Percentiles rank a stretch among this genome's conserved stretches.
Evolutionary conservation across 116 monocot species (phyloP).

Genomic region (Dioscorea cayenensis): DNA sequence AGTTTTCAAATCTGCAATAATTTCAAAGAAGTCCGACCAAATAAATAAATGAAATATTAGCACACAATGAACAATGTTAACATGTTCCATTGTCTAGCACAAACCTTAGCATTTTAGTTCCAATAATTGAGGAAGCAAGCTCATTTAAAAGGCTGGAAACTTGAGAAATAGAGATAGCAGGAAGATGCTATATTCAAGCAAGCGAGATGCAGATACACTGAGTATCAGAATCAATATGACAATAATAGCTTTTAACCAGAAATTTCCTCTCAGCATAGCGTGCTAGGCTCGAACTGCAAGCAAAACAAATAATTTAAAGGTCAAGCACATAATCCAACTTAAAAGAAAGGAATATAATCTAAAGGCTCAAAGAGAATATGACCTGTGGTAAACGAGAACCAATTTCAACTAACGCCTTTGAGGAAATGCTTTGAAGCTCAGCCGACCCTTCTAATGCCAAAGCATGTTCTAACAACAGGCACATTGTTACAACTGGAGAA

Average conservation of each 20-base stretch:
- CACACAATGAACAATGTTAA: background rate
- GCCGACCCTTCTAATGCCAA: slow-evolving; percentile 81
- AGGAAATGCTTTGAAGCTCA: slow-evolving; percentile 78
- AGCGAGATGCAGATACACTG: slow-evolving; percentile 77
- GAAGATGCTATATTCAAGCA: slow-evolving; percentile 74
- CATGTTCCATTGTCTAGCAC: background rate
- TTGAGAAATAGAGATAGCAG: slow-evolving; percentile 38
- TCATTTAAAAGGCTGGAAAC: slow-evolving; percentile 53
- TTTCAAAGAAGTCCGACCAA: background rate
- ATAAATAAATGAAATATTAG: background rate
- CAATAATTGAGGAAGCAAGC: slow-evolving; percentile 28
- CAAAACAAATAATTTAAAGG: slow-evolving; percentile 5
- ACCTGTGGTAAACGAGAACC: slow-evolving; percentile 72
- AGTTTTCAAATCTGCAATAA: slow-evolving; percentile 72
- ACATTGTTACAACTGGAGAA: slow-evolving; percentile 38
- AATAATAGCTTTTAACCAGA: slow-evolving; percentile 76
- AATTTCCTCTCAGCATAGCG: slow-evolving; percentile 54
- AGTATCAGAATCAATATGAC: slow-evolving; percentile 79
- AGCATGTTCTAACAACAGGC: slow-evolving; percentile 77
- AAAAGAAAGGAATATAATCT: background rate
- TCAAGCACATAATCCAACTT: slow-evolving; percentile 1
- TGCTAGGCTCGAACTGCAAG: slow-evolving; percentile 58
- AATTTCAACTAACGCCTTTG: slow-evolving; percentile 74
- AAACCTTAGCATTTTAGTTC: slow-evolving; percentile 52
- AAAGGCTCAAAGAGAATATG: background rate